phyloP scores from a whole-genome alignment of 2,329 filamentous ascomycete species.

The Myriosclerotinia duriaeana region DNA sequence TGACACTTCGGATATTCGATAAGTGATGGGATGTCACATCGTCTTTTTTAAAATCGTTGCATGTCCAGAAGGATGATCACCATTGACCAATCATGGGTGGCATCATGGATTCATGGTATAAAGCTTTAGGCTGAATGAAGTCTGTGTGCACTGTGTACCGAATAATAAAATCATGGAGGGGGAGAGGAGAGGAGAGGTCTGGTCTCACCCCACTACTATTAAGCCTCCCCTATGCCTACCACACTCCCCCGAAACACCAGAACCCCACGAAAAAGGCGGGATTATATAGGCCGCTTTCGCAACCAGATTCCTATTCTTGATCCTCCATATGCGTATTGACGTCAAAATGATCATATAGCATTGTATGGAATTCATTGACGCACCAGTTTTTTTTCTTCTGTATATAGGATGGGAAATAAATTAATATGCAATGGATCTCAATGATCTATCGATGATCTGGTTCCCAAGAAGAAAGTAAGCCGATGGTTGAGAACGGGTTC shows the following conservation, averaged over 20 bases:
- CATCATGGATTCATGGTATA: conserved; percentile 14
- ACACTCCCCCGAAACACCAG: not conserved
- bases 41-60: not conserved
- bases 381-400: not conserved
- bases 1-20: conserved; percentile 1
- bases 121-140: conserved; percentile 23
- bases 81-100: conserved; percentile 10
- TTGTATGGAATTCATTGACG: not conserved
- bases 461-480: not conserved
- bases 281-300: conserved; percentile 17
- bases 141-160: conserved; percentile 19
- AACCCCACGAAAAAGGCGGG: conserved; percentile 19
- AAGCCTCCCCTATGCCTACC: not conserved
- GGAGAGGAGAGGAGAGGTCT: not conserved
- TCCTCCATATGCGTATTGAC: conserved; percentile 2
- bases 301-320: conserved; percentile 4
- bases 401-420: not conserved
- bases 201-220: conserved; percentile 1
- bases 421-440: not conserved
- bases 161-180: conserved; percentile 5
- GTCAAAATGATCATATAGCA: conserved; percentile 4
- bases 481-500: conserved; percentile 3
- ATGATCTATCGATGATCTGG: conserved; percentile 2
- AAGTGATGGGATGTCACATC: conserved; percentile 12
- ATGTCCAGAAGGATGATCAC: conserved; percentile 13